These are phyloP conservation scores for Amanita brunnescens DNA, from an alignment of 768 basidiomycete species.

Conservation along the genomic window DNA sequence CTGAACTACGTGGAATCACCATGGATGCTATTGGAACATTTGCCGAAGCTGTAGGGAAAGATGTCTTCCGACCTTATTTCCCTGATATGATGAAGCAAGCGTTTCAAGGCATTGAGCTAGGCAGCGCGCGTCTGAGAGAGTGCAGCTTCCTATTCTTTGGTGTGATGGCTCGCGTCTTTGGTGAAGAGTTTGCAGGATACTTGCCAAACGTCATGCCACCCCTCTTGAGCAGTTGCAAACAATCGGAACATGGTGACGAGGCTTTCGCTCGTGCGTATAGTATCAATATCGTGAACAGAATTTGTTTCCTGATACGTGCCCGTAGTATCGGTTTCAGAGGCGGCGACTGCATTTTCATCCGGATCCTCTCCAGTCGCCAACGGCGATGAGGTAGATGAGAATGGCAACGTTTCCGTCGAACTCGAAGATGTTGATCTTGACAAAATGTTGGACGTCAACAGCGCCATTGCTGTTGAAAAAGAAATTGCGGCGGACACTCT, in stretches of 20 bases:
- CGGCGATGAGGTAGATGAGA: conserved; percentile 42
- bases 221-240: conserved; percentile 73
- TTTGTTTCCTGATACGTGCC: conserved; percentile 2
- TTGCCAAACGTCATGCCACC: conserved; percentile 81
- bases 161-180: conserved; percentile 96
- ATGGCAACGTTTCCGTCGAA: conserved; percentile 52
- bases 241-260: conserved; percentile 72
- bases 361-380: conserved; percentile 69
- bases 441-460: conserved; percentile 87
- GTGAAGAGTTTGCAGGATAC: conserved; percentile 86
- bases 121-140: conserved; percentile 81
- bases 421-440: conserved; percentile 77
- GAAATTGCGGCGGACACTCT: conserved; percentile 98
- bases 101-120: conserved; percentile 82
- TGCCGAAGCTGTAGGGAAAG: conserved; percentile 92
- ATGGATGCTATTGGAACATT: conserved; percentile 99
- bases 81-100: conserved; percentile 94
- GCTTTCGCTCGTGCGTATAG: conserved; percentile 30
- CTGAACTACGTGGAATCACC: conserved; percentile 90
- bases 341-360: conserved; percentile 56
- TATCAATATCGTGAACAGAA: not conserved
- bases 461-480: conserved; percentile 96
- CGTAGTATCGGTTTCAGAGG: conserved; percentile 45
- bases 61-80: conserved; percentile 92
- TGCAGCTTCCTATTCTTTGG: conserved; percentile 98